Evolutionary conservation across 306 rosid genomes (phyloP).

Genomic region (Quercus engelmannii): DNA sequence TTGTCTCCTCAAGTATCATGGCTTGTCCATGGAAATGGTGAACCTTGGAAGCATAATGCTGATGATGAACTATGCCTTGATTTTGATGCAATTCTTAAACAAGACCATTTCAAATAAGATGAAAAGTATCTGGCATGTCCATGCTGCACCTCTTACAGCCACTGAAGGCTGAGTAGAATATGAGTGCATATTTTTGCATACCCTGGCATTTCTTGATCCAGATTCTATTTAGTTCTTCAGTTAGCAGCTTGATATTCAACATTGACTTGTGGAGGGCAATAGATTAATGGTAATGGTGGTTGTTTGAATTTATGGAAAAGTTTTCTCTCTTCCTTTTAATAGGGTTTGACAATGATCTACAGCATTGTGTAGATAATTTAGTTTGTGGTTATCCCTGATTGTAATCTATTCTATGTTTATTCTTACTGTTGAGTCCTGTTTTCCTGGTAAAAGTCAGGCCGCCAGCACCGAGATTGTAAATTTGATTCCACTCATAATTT

Average conservation of each 20-base stretch:
- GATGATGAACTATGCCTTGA: conserved; percentile 34
- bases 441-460: background rate
- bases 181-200: background rate
- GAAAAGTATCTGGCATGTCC: background rate
- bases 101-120: conserved; percentile 40
- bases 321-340: background rate
- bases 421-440: background rate
- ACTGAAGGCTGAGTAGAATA: background rate
- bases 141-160: background rate
- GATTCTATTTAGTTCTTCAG: background rate
- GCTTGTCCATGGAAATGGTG: conserved; percentile 33
- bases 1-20: conserved; percentile 43
- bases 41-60: conserved; percentile 37
- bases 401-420: background rate
- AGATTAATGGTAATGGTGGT: background rate
- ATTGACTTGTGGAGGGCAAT: background rate
- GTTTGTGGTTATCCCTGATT: background rate
- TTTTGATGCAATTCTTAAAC: conserved; percentile 37
- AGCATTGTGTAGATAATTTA: background rate
- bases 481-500: background rate
- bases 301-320: background rate
- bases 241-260: background rate
- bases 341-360: background rate
- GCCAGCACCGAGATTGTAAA: background rate
- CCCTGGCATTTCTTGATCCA: background rate